A percentile compares a stretch with the other conserved stretches of the same genome.
These are phyloP conservation scores for Choiromyces venosus DNA, from an alignment of 495 filamentous ascomycete genomes.

Conservation along the genomic window DNA sequence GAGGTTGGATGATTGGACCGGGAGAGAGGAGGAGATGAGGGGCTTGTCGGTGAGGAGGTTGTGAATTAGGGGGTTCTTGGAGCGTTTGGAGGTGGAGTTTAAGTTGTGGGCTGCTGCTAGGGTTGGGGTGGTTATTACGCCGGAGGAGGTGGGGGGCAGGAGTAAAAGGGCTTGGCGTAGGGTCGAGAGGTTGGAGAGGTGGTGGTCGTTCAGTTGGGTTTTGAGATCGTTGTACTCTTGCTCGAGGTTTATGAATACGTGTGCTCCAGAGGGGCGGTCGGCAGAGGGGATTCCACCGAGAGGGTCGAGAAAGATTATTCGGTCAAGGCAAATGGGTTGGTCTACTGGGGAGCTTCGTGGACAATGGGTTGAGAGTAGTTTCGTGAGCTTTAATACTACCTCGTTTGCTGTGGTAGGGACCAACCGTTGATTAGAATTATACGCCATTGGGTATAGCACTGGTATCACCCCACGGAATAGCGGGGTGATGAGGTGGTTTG, in stretches of 20 bases:
- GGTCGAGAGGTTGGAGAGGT: slow-evolving; percentile 69
- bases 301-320: slow-evolving; percentile 84
- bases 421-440: slow-evolving; percentile 55
- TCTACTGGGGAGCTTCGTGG: slow-evolving; percentile 26
- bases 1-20: slow-evolving; percentile 49
- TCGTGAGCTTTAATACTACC: slow-evolving; percentile 63
- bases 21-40: slow-evolving; percentile 81
- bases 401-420: slow-evolving; percentile 59
- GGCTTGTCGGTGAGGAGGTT: slow-evolving; percentile 96
- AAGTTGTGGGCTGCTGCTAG: slow-evolving; percentile 61
- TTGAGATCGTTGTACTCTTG: slow-evolving; percentile 72
- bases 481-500: slow-evolving; percentile 60
- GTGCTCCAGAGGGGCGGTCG: slow-evolving; percentile 60
- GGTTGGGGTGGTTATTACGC: slow-evolving; percentile 74
- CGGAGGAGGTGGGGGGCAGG: slow-evolving; percentile 80
- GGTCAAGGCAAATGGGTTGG: slow-evolving; percentile 58
- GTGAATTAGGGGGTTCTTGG: slow-evolving; percentile 87
- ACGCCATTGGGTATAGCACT: slow-evolving; percentile 66
- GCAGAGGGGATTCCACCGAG: slow-evolving; percentile 76
- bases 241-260: slow-evolving; percentile 92
- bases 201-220: slow-evolving; percentile 52
- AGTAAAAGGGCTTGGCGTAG: slow-evolving; percentile 62
- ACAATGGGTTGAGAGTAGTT: slow-evolving; percentile 53
- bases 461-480: slow-evolving; percentile 73
- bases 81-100: slow-evolving; percentile 63